phyloP scores from a whole-genome alignment of 345 rosid genomes.

The Lepidium didymum region DNA sequence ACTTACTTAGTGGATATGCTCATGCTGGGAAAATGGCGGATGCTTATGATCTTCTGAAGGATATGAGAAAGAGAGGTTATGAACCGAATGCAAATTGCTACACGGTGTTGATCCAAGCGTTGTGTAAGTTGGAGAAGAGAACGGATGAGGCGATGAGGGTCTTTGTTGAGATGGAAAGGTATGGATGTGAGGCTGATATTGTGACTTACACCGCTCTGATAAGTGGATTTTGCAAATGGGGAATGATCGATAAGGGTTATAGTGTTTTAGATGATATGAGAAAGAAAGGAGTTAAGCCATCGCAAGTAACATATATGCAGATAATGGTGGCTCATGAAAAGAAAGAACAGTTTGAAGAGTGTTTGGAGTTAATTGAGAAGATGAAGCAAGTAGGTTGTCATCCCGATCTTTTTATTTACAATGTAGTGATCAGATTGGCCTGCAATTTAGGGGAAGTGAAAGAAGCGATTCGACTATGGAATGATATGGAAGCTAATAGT shows the following conservation, averaged over 20 bases:
- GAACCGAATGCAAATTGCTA: constrained; percentile 68
- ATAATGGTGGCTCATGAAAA: constrained; percentile 87
- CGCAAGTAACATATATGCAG: constrained; percentile 60
- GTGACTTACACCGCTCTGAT: constrained; percentile 68
- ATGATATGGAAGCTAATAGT: constrained; percentile 65
- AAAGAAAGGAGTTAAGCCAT: constrained; percentile 49
- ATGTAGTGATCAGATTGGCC: constrained; percentile 66
- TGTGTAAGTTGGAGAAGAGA: constrained; percentile 54
- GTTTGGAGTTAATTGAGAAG: constrained; percentile 52
- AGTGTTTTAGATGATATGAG: constrained; percentile 59
- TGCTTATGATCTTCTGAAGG: constrained; percentile 71
- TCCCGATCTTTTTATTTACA: constrained; percentile 57
- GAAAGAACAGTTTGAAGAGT: constrained; percentile 78
- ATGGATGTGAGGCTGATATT: constrained; percentile 64
- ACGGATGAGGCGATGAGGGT: constrained; percentile 77
- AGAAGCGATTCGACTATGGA: constrained; percentile 63
- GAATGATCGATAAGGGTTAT: constrained; percentile 60
- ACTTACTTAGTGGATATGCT: constrained; percentile 69
- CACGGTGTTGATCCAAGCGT: constrained; percentile 75
- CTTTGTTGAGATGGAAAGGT: constrained; percentile 75
- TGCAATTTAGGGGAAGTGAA: constrained; percentile 73
- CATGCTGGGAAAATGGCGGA: constrained; percentile 67
- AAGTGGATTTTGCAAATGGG: constrained; percentile 81
- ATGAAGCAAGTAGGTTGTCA: constrained; percentile 57
- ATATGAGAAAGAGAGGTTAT: constrained; percentile 68